Conservation (phyloP, 306 rosid genomes). For the Ormosia semicastrata region DNA sequence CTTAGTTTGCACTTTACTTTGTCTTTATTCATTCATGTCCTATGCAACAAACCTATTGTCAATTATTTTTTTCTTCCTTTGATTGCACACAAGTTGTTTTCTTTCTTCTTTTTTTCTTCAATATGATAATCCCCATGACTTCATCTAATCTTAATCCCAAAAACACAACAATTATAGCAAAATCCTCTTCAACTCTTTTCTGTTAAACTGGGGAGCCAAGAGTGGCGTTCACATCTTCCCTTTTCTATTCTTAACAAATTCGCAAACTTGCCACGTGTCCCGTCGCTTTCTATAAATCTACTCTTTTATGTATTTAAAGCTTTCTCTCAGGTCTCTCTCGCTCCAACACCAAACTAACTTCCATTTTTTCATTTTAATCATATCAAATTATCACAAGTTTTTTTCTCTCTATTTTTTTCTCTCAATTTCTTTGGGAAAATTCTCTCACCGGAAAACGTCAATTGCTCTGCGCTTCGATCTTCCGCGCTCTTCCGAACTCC, state of each 20-base stretch:
- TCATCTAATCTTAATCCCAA: neutral
- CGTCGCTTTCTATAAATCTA: neutral
- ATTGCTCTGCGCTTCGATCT: neutral
- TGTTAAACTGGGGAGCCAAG: neutral
- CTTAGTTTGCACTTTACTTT: too few species aligned
- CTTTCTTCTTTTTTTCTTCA: too few species aligned
- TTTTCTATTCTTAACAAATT: neutral
- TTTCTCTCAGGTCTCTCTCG: neutral
- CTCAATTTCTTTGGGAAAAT: conserved; percentile 29
- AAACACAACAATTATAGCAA: neutral
- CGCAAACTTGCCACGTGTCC: neutral
- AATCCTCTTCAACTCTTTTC: too few species aligned
- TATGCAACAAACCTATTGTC: too few species aligned
- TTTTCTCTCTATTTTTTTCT: neutral
- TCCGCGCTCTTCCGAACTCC: neutral
- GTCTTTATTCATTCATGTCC: too few species aligned
- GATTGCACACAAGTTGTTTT: too few species aligned
- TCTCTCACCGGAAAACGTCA: neutral
- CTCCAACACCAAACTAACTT: neutral
- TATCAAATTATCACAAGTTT: neutral
- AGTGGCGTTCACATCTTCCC: conserved; percentile 8
- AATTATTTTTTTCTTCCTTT: too few species aligned
- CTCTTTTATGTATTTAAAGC: neutral
- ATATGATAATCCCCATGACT: too few species aligned
- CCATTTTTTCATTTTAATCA: neutral